Base-by-base conservation (phyloP, 176 grass and related monocot species). In the Olyra latifolia region DNA sequence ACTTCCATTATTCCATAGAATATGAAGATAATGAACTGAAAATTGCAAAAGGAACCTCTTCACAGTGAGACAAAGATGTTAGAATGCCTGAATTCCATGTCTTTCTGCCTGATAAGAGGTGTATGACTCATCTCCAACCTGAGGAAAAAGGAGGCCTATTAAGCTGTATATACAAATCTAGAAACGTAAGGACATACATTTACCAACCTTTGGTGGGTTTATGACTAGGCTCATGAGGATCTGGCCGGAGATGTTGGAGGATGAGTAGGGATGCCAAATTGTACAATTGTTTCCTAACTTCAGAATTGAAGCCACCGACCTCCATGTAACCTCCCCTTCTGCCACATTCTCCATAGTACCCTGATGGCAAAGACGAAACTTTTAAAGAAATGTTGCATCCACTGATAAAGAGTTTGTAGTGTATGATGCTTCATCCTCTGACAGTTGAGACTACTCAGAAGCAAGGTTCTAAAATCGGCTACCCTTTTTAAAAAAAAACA, bases 281-380 rank as follows among this genome's bases (percentile, higher is more conserved):
- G 84, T 99, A 99, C 74, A 99, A 91, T 73, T 99, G 93, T 53
- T 99, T 91, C 90, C 96, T 89, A 39, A 99, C 96, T 19, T 85
- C 75, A 80, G 81, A 77, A 87, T 67, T 90, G 72, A 95, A 99
- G 70, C 93, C 91, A 38, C 90, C 93, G 57, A 99, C 84, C 79
- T 99, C 96, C 78, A 99, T 88, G 88, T 99, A 99, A 62, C 96
- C 96, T 45, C 96, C 96, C 82, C 96, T 89, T 87, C 95, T 99
- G 42, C 93, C 93, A 90, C 96, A 99, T 82, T 99, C 96, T 72
- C 96, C 96, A 71, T 95, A 87, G 67, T 99, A 99, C 66, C 96
- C 93, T 99, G 52, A 35, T 81, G 45, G 64, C 10, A 81, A 35
- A n/a, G n/a, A n/a, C n/a, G n/a, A n/a, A n/a, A n/a, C n/a, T n/a